Evolutionary conservation across 139 green algal genomes (phyloP).

Genomic region (Picochlorum sp.): DNA sequence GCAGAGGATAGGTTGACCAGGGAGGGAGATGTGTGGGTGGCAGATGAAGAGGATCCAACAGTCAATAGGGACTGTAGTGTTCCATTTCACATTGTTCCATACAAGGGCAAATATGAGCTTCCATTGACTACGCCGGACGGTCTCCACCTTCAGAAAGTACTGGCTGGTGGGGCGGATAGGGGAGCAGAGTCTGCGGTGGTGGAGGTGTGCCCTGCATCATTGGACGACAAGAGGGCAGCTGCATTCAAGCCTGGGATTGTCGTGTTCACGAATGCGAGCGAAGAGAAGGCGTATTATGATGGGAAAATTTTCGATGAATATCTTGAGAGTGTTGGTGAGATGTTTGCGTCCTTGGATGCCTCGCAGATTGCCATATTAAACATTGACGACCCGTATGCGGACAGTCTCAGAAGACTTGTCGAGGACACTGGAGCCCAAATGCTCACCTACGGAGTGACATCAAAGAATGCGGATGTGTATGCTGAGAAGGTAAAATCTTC

Average conservation of each 20-base stretch:
- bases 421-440: slow-evolving; percentile 32
- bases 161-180: slow-evolving; percentile 74
- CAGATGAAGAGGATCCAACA: slow-evolving; percentile 42
- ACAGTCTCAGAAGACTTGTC: not conserved
- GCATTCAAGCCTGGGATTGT: slow-evolving; percentile 46
- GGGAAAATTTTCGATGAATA: slow-evolving; percentile 11
- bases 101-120: slow-evolving; percentile 56
- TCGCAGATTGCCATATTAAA: slow-evolving; percentile 85
- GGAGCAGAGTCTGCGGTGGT: slow-evolving; percentile 48
- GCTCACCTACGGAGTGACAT: slow-evolving; percentile 53
- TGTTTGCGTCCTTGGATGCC: slow-evolving; percentile 49
- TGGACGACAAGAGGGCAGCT: slow-evolving; percentile 14
- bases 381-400: slow-evolving; percentile 40
- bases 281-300: slow-evolving; percentile 12
- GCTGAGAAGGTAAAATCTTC: slow-evolving; percentile 44
- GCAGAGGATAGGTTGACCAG: slow-evolving; percentile 46
- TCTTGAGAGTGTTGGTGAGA: slow-evolving; percentile 29
- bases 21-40: slow-evolving; percentile 65
- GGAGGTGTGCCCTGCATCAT: slow-evolving; percentile 33
- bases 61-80: slow-evolving; percentile 43
- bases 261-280: slow-evolving; percentile 71
- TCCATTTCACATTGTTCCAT: slow-evolving; percentile 69
- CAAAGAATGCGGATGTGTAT: slow-evolving; percentile 46
- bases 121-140: slow-evolving; percentile 53
- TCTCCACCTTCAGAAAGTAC: slow-evolving; percentile 59